These are phyloP conservation scores for Plantago major DNA, from an alignment of 257 asterid genomes.

Conservation along the genomic window DNA sequence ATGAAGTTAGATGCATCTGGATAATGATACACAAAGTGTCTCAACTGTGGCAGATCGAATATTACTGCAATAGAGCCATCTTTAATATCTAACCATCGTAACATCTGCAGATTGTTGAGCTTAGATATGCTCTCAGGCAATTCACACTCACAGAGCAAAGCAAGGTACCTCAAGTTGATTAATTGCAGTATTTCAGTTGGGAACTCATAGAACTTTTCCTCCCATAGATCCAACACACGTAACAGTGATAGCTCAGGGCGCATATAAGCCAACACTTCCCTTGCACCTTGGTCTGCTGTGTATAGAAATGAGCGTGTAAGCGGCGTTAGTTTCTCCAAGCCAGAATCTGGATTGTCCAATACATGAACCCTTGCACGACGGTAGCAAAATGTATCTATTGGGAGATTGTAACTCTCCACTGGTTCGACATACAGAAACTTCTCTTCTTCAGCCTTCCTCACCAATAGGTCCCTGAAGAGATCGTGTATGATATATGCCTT, in stretches of 20 bases:
- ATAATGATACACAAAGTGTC: background rate
- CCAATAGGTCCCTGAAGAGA: constrained; percentile 1
- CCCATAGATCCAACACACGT: background rate
- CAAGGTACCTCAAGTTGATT: background rate
- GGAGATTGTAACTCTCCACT: background rate
- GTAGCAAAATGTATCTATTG: background rate
- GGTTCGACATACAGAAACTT: background rate
- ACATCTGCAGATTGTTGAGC: background rate
- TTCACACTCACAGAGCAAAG: background rate
- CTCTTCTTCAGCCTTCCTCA: background rate
- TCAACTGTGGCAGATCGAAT: background rate
- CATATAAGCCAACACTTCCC: background rate
- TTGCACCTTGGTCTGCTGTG: background rate
- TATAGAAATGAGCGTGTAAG: background rate
- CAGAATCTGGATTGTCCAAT: background rate
- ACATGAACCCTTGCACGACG: background rate
- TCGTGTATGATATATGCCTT: background rate
- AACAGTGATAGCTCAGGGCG: background rate
- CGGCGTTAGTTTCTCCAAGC: background rate
- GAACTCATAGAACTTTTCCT: background rate
- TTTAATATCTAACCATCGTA: background rate
- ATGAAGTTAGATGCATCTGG: too few relatives aligned
- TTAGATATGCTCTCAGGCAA: background rate
- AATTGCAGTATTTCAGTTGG: background rate
- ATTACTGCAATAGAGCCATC: background rate